phyloP scores from a whole-genome alignment of 2,329 filamentous ascomycete species.

The Colletotrichum ledebouriae region DNA sequence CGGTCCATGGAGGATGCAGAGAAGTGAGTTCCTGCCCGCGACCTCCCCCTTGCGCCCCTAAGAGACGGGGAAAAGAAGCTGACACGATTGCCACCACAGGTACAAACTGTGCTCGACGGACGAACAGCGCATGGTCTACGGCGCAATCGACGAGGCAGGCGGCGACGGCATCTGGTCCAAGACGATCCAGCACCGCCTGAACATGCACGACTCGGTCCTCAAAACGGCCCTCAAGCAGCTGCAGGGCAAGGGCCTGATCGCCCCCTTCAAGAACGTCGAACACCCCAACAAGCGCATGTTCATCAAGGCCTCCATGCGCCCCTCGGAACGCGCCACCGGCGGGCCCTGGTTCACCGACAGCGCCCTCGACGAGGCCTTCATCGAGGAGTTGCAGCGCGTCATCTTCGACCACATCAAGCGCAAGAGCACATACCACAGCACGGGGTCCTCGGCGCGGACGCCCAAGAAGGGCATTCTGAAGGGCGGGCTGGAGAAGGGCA shows the following conservation, averaged over 20 bases:
- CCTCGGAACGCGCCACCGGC: slow-evolving; percentile 90
- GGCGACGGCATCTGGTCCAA: slow-evolving; percentile 92
- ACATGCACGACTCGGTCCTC: slow-evolving; percentile 86
- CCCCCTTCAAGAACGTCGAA: slow-evolving; percentile 91
- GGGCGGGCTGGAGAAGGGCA: slow-evolving; percentile 60
- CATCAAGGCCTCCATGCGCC: slow-evolving; percentile 87
- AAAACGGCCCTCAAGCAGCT: slow-evolving; percentile 87
- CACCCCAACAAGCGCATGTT: slow-evolving; percentile 95
- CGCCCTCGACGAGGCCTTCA: slow-evolving; percentile 89
- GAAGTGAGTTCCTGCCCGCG: slow-evolving; percentile 61
- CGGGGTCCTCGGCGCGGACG: slow-evolving; percentile 52
- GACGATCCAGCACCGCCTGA: slow-evolving; percentile 82
- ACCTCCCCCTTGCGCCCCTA: not conserved
- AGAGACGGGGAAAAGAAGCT: too few relatives aligned
- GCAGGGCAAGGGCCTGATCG: slow-evolving; percentile 85
- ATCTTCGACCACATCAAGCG: slow-evolving; percentile 81
- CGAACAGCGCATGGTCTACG: slow-evolving; percentile 88
- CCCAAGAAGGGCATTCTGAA: slow-evolving; percentile 70
- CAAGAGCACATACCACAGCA: slow-evolving; percentile 76
- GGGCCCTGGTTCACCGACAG: slow-evolving; percentile 96
- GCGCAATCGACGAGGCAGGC: slow-evolving; percentile 87
- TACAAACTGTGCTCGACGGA: slow-evolving; percentile 74
- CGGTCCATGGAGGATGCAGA: slow-evolving; percentile 71
- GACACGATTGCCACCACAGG: slow-evolving; percentile 51
- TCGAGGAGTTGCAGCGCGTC: slow-evolving; percentile 79